Conservation (phyloP, 257 asterid species). For the Mitragyna speciosa region DNA sequence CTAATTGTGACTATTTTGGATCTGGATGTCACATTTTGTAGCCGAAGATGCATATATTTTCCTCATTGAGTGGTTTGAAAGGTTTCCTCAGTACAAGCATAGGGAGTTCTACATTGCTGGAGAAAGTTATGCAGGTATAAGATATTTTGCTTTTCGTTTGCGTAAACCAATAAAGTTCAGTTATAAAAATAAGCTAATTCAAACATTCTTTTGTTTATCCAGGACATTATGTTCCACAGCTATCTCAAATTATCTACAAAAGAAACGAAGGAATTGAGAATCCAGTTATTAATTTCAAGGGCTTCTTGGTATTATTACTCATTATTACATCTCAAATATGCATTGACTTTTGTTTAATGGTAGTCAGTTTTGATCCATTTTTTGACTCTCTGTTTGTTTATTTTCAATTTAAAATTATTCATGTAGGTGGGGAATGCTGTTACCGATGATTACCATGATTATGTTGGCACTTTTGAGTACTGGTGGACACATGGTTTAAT, state of each 20-base stretch:
- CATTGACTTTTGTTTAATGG: neutral
- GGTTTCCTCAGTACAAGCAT: constrained; percentile 95
- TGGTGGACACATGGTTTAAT: constrained; percentile 99
- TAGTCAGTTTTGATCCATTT: neutral
- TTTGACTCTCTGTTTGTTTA: constrained; percentile 14
- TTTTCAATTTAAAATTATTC: constrained; percentile 3
- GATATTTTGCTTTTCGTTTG: constrained; percentile 1
- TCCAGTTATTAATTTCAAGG: constrained; percentile 82
- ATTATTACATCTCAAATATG: constrained; percentile 1
- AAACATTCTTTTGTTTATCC: constrained; percentile 21
- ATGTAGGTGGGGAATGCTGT: constrained; percentile 96
- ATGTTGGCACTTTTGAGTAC: constrained; percentile 88
- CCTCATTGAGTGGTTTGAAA: constrained; percentile 84
- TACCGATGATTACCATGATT: constrained; percentile 83
- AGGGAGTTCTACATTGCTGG: constrained; percentile 90
- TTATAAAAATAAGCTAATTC: constrained; percentile 9
- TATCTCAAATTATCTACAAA: constrained; percentile 62
- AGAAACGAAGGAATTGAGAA: constrained; percentile 71
- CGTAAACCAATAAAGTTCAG: neutral
- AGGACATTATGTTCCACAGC: constrained; percentile 98
- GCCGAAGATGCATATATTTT: constrained; percentile 86
- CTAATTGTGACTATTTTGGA: constrained; percentile 18
- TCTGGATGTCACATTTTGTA: constrained; percentile 40
- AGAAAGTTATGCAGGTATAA: constrained; percentile 92
- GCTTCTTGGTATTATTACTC: constrained; percentile 68